A percentile compares a stretch with the other conserved stretches of the same genome.
Conservation (phyloP, 1,284 basidiomycete genomes). For the Ceratobasidium sp. region DNA sequence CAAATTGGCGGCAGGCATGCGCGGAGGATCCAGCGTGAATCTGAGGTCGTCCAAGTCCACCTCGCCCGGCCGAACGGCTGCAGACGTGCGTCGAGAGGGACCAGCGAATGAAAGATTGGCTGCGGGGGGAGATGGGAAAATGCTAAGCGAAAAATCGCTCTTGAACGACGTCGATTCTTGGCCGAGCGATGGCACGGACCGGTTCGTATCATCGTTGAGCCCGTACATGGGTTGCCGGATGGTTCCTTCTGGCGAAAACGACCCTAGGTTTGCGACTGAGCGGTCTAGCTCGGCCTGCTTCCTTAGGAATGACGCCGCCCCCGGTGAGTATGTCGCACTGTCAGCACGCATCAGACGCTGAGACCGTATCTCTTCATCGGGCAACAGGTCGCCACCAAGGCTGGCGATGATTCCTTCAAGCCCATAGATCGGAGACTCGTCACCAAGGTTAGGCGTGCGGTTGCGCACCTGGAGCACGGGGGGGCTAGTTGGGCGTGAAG, state of each 20-base stretch:
- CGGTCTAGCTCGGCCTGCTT: conserved; percentile 22
- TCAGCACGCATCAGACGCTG: neutral
- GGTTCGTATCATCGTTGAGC: conserved; percentile 45
- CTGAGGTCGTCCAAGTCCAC: conserved; percentile 46
- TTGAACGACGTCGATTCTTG: conserved; percentile 52
- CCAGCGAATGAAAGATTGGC: conserved; percentile 46
- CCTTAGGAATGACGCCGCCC: conserved; percentile 25
- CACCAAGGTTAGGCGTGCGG: conserved; percentile 14
- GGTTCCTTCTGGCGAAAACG: conserved; percentile 57
- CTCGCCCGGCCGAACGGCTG: conserved; percentile 26
- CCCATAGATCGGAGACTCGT: conserved; percentile 62
- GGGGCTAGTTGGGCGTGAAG: neutral
- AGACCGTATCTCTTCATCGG: conserved; percentile 13
- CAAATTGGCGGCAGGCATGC: conserved; percentile 48
- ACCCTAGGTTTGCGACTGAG: conserved; percentile 64
- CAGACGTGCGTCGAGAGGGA: conserved; percentile 31
- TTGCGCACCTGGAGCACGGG: neutral
- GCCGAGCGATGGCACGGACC: conserved; percentile 24
- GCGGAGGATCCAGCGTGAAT: conserved; percentile 50
- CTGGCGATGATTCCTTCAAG: conserved; percentile 57
- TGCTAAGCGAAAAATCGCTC: conserved; percentile 74
- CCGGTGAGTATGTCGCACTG: conserved; percentile 19
- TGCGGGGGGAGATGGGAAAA: conserved; percentile 72
- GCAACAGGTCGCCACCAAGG: conserved; percentile 24
- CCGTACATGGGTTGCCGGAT: conserved; percentile 33